These are phyloP conservation scores for Gossypium gossypioides DNA, from an alignment of 441 rosid species.

Conservation along the genomic window DNA sequence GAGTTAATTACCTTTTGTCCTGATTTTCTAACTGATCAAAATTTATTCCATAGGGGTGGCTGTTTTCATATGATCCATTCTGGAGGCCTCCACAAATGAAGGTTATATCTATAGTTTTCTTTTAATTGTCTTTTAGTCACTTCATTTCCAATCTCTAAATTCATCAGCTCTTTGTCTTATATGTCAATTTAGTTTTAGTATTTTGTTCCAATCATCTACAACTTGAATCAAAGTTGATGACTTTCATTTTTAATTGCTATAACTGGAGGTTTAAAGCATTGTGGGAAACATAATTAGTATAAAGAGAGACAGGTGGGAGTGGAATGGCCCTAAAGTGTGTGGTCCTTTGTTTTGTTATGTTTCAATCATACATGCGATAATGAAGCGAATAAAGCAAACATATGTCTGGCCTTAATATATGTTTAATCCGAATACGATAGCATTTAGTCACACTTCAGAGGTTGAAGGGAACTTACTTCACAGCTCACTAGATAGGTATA, in stretches of 20 bases:
- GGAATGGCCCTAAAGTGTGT: not conserved
- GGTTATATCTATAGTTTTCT: constrained; percentile 26
- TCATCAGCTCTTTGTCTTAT: not conserved
- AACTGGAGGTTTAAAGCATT: not conserved
- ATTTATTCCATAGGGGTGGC: constrained; percentile 50
- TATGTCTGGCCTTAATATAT: not conserved
- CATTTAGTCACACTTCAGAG: not conserved
- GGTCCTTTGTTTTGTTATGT: not conserved
- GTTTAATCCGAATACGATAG: not conserved
- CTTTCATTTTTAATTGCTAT: not conserved
- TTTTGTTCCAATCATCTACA: not conserved
- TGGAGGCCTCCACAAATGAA: constrained; percentile 78
- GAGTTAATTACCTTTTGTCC: constrained; percentile 3
- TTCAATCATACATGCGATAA: not conserved
- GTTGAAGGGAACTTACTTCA: not conserved
- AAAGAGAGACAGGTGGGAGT: not conserved
- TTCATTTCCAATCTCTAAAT: not conserved
- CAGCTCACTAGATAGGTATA: not conserved
- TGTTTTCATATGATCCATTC: constrained; percentile 70
- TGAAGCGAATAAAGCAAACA: not conserved
- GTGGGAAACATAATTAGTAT: not conserved
- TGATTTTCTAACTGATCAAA: constrained; percentile 15
- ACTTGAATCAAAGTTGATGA: not conserved
- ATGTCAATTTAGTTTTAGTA: constrained; percentile 3
- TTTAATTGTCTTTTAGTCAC: not conserved